These are phyloP conservation scores for Aspergillus ustus DNA, from an alignment of 2,329 filamentous ascomycete species.

Conservation along the genomic window DNA sequence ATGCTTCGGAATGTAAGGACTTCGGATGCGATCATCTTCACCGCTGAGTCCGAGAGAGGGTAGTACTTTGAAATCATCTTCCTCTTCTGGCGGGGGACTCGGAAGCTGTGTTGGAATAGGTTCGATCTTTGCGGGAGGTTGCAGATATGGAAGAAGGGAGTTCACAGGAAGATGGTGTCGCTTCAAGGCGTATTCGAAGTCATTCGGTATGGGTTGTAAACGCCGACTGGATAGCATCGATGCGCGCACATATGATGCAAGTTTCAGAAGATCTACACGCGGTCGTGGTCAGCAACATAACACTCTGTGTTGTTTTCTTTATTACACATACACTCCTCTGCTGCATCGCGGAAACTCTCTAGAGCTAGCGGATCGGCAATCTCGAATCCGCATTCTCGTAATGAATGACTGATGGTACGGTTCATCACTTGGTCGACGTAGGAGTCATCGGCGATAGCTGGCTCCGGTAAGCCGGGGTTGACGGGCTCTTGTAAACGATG, in stretches of 20 bases:
- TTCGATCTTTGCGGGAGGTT: slow-evolving; percentile 29
- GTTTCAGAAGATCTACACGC: slow-evolving; percentile 58
- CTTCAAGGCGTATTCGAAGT: slow-evolving; percentile 58
- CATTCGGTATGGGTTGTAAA: slow-evolving; percentile 59
- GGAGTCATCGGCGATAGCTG: slow-evolving; percentile 54
- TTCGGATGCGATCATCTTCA: slow-evolving; percentile 51
- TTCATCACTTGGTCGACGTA: slow-evolving; percentile 60
- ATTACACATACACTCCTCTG: slow-evolving; percentile 61
- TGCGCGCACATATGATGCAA: slow-evolving; percentile 58
- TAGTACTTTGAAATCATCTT: slow-evolving; percentile 36
- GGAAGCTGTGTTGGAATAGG: slow-evolving; percentile 38
- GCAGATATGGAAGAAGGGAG: slow-evolving; percentile 41
- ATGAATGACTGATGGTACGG: slow-evolving; percentile 58
- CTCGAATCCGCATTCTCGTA: slow-evolving; percentile 60
- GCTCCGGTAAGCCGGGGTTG: slow-evolving; percentile 38
- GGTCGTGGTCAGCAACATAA: slow-evolving; percentile 23
- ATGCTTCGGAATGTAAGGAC: slow-evolving; percentile 61
- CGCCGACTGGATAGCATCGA: slow-evolving; percentile 64
- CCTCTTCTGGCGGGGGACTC: slow-evolving; percentile 47
- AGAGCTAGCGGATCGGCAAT: slow-evolving; percentile 59
- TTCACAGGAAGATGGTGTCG: slow-evolving; percentile 34
- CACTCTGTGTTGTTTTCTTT: neutral
- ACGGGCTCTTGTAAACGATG: slow-evolving; percentile 46
- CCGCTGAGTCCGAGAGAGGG: slow-evolving; percentile 58
- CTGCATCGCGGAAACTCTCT: slow-evolving; percentile 58